Conservation (phyloP, 495 filamentous ascomycete genomes). For the Cairneyella variabilis region DNA sequence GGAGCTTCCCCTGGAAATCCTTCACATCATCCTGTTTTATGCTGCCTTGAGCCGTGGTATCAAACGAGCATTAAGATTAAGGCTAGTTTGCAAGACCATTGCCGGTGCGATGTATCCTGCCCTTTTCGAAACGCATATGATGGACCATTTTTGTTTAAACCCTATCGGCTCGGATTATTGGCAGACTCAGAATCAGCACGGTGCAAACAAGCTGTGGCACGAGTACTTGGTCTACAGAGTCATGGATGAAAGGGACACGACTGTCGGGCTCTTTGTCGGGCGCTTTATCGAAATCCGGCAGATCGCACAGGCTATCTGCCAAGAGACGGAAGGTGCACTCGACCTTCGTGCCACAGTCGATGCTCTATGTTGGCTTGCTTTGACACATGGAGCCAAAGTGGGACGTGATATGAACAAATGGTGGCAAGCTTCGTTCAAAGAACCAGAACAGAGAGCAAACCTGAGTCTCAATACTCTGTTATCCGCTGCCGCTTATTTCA, state of each 20-base stretch:
- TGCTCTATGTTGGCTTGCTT: conserved; percentile 17
- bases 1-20: conserved; percentile 19
- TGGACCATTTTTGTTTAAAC: conserved; percentile 4
- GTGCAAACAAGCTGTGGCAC: conserved; percentile 17
- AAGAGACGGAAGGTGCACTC: background rate
- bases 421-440: background rate
- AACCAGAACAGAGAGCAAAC: conserved; percentile 1
- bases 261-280: background rate
- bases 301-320: conserved; percentile 12
- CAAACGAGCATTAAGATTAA: conserved; percentile 12
- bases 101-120: conserved; percentile 12
- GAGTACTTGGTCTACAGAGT: conserved; percentile 21
- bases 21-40: conserved; percentile 13
- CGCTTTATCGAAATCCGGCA: conserved; percentile 12
- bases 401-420: too few species aligned
- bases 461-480: conserved; percentile 8
- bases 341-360: conserved; percentile 10
- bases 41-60: conserved; percentile 9
- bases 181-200: conserved; percentile 6
- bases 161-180: background rate
- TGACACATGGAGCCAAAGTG: too few species aligned
- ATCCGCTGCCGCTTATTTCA: conserved; percentile 18
- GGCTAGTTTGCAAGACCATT: conserved; percentile 19
- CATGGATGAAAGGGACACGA: conserved; percentile 17
- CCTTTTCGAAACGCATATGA: conserved; percentile 16